These are phyloP conservation scores for Trichoderma asperellum DNA, from an alignment of 2,329 filamentous ascomycete genomes.

Conservation along the genomic window DNA sequence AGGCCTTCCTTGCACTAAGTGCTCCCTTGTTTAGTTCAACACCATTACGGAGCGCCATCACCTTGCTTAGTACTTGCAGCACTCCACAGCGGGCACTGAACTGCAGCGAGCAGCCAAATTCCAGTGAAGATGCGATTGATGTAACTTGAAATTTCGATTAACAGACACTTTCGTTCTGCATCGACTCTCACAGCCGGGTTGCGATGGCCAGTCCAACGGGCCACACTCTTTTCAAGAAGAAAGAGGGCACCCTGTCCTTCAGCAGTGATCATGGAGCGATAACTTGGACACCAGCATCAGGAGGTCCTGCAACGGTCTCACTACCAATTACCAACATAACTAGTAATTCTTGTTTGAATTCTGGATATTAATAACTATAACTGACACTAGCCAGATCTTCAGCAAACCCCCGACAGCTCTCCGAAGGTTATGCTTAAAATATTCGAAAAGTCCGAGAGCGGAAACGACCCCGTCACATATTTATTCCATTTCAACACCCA, in stretches of 20 bases:
- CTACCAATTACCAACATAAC: constrained; percentile 77
- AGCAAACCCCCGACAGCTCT: constrained; percentile 87
- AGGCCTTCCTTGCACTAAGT: no score
- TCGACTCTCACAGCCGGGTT: background rate
- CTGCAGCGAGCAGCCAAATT: background rate
- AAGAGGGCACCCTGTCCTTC: constrained; percentile 82
- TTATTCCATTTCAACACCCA: constrained; percentile 88
- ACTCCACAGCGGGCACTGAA: background rate
- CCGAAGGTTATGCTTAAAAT: constrained; percentile 94
- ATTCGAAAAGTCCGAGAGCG: constrained; percentile 69
- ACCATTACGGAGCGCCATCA: background rate
- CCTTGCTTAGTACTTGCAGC: background rate
- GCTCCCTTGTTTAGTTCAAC: background rate
- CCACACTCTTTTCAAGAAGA: constrained; percentile 87
- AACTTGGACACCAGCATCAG: constrained; percentile 76
- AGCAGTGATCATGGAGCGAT: constrained; percentile 73
- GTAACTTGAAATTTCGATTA: background rate
- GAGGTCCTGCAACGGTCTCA: constrained; percentile 67
- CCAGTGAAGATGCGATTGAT: background rate
- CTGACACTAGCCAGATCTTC: constrained; percentile 66
- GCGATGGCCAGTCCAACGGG: constrained; percentile 65
- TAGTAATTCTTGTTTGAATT: constrained; percentile 56
- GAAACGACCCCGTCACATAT: constrained; percentile 68
- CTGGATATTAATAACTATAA: background rate
- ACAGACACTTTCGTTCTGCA: background rate